These are phyloP conservation scores for Clonostachys rosea DNA, from an alignment of 2,329 filamentous ascomycete species.

Conservation along the genomic window DNA sequence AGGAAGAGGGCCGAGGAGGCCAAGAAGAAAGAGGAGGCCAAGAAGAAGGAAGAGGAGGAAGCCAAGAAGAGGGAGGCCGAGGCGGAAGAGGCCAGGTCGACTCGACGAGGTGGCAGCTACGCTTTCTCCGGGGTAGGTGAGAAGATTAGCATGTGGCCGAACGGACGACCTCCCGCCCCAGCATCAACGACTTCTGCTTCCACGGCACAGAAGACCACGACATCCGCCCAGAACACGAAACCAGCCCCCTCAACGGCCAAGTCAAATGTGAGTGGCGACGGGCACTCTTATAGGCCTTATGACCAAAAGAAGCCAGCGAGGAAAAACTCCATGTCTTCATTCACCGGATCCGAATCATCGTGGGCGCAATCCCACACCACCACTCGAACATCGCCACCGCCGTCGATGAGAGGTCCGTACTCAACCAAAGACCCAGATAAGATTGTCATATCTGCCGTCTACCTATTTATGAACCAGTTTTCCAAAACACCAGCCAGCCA, in stretches of 20 bases:
- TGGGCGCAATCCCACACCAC: slow-evolving; percentile 85
- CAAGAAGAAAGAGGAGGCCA: slow-evolving; percentile 22
- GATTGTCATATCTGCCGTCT: slow-evolving; percentile 91
- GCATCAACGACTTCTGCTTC: slow-evolving; percentile 22
- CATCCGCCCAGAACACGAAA: slow-evolving; percentile 21
- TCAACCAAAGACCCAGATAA: slow-evolving; percentile 89
- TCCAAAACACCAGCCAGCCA: slow-evolving; percentile 87
- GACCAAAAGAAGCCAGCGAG: slow-evolving; percentile 57
- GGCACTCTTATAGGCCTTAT: slow-evolving; percentile 73
- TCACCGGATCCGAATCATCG: slow-evolving; percentile 73
- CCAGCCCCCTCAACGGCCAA: slow-evolving; percentile 43
- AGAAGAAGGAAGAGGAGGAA: slow-evolving; percentile 18
- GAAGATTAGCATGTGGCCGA: slow-evolving; percentile 66
- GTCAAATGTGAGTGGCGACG: slow-evolving; percentile 56
- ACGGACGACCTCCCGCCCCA: slow-evolving; percentile 43
- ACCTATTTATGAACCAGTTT: slow-evolving; percentile 86
- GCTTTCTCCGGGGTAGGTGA: slow-evolving; percentile 64
- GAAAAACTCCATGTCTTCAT: slow-evolving; percentile 63
- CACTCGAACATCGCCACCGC: slow-evolving; percentile 76
- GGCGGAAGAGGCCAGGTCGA: slow-evolving; percentile 15
- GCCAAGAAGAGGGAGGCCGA: slow-evolving; percentile 22
- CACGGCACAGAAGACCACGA: slow-evolving; percentile 12
- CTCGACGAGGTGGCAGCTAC: slow-evolving; percentile 47
- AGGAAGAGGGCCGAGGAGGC: slow-evolving; percentile 17
- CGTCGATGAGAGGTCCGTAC: slow-evolving; percentile 74